Evolutionary conservation across 2,329 filamentous ascomycete species (phyloP), one percentile per base, ranked within the genome.

Genomic region (Fusarium tanahbumbuense): DNA sequence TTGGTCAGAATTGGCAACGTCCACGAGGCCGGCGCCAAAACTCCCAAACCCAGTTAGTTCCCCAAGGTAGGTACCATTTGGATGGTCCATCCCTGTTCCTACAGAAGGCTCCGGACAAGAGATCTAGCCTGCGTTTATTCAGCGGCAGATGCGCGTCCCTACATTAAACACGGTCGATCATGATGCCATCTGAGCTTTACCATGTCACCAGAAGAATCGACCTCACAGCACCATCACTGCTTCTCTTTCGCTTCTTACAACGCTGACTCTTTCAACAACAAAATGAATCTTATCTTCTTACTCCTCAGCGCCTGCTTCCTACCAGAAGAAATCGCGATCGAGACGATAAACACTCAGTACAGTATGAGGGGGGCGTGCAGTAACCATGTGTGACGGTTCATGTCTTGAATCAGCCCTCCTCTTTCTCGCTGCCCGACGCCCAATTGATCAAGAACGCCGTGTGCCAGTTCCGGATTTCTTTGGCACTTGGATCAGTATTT

Each of bases 141-240:
- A 60, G 70, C 72, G 72, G 68, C 68, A 74, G 72, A 74, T 74
- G 72, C 68, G 72, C 72, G 71, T 74, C 56, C 57, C 55, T 70
- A 68, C 59, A 57, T 70, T 48, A 48, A 60, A 68, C 60, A 56
- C 54, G 40, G 62, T 18, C 57, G 67, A 70, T 71, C 67, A 64
- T 60, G 63, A 63, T 70, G 62, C 67, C 67, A 69, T 70, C 67
- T 56, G 25, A 47, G 67, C 47, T 67, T 52, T 53, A 44, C 47
- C 41, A 41, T 50, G 70, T 70, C 63, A 68, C 67, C 67, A 55
- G 67, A 59, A 58, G 32, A 32, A 42, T 45, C 50, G 32, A 34
- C 32, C 32, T 50, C 54, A 42, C 62, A 54, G 61, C 67, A 60
- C 67, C 49, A 68, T 52, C 40, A 54, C 48, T 46, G 12, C 50